A percentile compares a stretch with the other conserved stretches of the same genome.
Conservation (phyloP, 208 protist species). For the Herpetomonas samuelpessoai region DNA sequence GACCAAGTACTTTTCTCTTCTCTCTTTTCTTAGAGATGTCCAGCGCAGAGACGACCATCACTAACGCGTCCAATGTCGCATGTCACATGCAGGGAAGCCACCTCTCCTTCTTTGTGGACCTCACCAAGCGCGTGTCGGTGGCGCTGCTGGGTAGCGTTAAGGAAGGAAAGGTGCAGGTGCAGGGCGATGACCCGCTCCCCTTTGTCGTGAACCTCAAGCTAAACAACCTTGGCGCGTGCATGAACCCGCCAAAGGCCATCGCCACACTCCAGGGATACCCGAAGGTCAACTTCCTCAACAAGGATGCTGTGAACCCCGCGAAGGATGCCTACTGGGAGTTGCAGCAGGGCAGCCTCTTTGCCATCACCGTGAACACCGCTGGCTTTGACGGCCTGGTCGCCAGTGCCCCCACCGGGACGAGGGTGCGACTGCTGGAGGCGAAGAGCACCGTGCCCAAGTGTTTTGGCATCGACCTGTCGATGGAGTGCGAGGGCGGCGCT, state of each 20-base stretch:
- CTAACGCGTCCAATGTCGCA: slow-evolving; percentile 10
- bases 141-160: background rate
- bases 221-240: background rate
- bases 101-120: slow-evolving; percentile 10
- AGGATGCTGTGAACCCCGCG: background rate
- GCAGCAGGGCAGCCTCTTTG: slow-evolving; percentile 5
- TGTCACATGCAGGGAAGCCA: slow-evolving; percentile 3
- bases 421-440: slow-evolving; percentile 2
- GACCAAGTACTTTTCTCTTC: too few species aligned
- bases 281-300: background rate
- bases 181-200: background rate
- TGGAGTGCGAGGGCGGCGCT: background rate
- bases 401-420: background rate
- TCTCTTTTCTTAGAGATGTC: background rate
- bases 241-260: background rate
- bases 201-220: slow-evolving; percentile 6
- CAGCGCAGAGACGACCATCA: background rate
- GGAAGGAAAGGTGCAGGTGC: background rate
- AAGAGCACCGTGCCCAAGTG: background rate
- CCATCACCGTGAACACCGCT: slow-evolving; percentile 10
- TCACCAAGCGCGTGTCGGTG: background rate
- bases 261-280: background rate
- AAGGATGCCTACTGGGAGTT: background rate
- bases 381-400: background rate
- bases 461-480: background rate